Conservation (phyloP, 306 rosid species). For the Rosa lucieae region DNA sequence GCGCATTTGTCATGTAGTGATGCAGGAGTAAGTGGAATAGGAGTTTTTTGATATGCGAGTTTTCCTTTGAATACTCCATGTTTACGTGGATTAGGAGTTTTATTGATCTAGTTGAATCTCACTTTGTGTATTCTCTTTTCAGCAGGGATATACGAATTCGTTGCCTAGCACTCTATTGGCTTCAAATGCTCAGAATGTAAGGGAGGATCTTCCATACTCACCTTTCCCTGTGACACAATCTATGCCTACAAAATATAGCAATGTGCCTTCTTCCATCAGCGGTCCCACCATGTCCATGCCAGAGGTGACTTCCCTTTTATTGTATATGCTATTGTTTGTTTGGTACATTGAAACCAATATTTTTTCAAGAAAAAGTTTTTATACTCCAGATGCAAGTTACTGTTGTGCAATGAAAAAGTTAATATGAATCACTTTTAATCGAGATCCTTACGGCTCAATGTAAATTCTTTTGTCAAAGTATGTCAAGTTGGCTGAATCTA, state of each 20-base stretch:
- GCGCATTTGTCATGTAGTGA: not conserved
- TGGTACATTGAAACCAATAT: not conserved
- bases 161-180: conserved; percentile 83
- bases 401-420: not conserved
- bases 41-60: not conserved
- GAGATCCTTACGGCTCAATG: not conserved
- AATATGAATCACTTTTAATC: not conserved
- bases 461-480: not conserved
- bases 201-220: conserved; percentile 89
- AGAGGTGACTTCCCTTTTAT: conserved; percentile 52
- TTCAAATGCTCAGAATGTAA: conserved; percentile 67
- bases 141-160: conserved; percentile 82
- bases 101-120: conserved; percentile 11
- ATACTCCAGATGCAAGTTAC: not conserved
- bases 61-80: not conserved
- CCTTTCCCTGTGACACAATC: conserved; percentile 86
- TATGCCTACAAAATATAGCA: conserved; percentile 75
- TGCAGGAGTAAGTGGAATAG: not conserved
- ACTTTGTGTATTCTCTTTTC: conserved; percentile 14
- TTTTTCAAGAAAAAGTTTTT: conserved; percentile 10
- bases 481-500: not conserved
- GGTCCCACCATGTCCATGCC: conserved; percentile 81
- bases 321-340: not conserved
- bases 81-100: not conserved
- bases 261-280: conserved; percentile 75